These are phyloP conservation scores for Acer yangbiense DNA, from an alignment of 345 rosid species.

Conservation along the genomic window DNA sequence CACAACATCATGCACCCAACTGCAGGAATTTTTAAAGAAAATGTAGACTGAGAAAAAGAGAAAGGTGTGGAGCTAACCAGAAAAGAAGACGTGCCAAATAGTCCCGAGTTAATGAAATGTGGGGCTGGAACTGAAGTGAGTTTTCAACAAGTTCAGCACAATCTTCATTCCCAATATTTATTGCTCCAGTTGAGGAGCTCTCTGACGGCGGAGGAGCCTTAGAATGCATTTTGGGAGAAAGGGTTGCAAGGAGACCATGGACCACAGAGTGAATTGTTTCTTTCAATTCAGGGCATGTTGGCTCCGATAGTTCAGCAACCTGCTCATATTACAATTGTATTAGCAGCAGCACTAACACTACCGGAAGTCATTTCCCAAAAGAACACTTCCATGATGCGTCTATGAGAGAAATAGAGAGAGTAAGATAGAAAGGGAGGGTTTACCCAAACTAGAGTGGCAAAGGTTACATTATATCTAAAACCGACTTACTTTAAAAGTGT, in stretches of 20 bases:
- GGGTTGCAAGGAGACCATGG: constrained; percentile 93
- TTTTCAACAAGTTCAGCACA: constrained; percentile 79
- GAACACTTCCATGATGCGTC: not conserved
- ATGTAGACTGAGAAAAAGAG: not conserved
- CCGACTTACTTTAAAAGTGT: not conserved
- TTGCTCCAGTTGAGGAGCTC: constrained; percentile 43
- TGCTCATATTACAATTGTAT: constrained; percentile 32
- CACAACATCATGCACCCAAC: not conserved
- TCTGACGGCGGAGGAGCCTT: constrained; percentile 65
- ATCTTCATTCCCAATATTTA: constrained; percentile 58
- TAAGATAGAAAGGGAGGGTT: not conserved
- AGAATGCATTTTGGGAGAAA: constrained; percentile 88
- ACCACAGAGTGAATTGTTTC: constrained; percentile 78
- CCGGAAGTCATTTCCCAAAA: constrained; percentile 1
- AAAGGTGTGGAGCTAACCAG: constrained; percentile 58
- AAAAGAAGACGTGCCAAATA: constrained; percentile 93
- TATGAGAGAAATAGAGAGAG: not conserved
- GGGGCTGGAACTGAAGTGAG: constrained; percentile 86
- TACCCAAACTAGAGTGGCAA: not conserved
- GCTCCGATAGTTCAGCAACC: constrained; percentile 97
- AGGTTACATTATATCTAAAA: not conserved
- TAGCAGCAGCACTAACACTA: constrained; percentile 1
- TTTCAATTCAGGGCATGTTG: constrained; percentile 71
- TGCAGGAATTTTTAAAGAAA: not conserved
- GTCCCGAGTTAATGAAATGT: constrained; percentile 76